Evolutionary conservation across 371 early-diverging fungal species (phyloP).

Genomic region (Zopfochytrium polystomum): DNA sequence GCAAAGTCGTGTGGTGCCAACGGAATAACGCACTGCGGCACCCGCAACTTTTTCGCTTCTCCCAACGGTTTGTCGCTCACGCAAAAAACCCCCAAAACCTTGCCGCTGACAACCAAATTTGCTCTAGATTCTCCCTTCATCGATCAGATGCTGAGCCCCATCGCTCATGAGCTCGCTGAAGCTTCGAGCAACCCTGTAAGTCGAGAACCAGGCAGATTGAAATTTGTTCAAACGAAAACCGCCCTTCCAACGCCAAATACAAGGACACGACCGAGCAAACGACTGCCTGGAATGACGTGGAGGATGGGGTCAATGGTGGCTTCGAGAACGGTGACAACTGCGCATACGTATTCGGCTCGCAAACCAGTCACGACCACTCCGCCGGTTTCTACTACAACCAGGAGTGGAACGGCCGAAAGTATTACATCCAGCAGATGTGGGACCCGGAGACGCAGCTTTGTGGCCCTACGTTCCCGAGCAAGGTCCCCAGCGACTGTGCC

Average conservation of each 20-base stretch:
- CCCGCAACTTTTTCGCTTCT: neutral
- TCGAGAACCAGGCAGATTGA: slow-evolving; percentile 21
- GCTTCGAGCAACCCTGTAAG: neutral
- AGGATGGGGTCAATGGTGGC: too few species aligned
- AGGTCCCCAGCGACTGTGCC: neutral
- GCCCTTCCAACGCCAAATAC: too few species aligned
- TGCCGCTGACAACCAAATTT: too few species aligned
- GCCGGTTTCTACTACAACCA: slow-evolving; percentile 2
- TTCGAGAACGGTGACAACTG: slow-evolving; percentile 11
- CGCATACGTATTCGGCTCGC: slow-evolving; percentile 5
- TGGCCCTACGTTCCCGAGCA: neutral
- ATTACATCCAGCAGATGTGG: slow-evolving; percentile 20
- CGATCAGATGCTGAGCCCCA: too few species aligned
- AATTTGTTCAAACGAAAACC: too few species aligned
- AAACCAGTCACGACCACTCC: slow-evolving; percentile 12
- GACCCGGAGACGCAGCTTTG: slow-evolving; percentile 6
- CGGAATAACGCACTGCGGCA: neutral
- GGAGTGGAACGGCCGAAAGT: too few species aligned
- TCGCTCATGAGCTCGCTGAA: slow-evolving; percentile 5
- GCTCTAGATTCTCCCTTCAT: too few species aligned
- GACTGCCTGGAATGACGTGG: neutral
- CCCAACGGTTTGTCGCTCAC: neutral
- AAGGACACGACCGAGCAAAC: too few species aligned
- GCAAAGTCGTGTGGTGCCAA: neutral
- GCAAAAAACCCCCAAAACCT: too few species aligned